Evolutionary conservation across 2,329 filamentous ascomycete species (phyloP), one percentile per base, ranked within the genome.

Genomic region (Magnaporthiopsis rhizophila): DNA sequence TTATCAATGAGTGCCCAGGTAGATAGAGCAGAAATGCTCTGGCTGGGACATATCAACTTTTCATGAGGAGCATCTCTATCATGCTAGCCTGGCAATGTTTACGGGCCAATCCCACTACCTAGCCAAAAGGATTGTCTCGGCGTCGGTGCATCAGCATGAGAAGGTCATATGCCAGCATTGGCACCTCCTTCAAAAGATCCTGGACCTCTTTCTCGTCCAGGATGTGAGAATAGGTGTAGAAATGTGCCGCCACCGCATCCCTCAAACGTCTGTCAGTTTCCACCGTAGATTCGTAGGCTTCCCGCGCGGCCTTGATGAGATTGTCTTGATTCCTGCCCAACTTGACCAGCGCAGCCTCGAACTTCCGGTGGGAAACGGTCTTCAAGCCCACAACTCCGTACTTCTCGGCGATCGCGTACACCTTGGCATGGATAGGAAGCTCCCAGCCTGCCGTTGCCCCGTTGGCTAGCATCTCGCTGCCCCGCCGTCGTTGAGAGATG

Each of bases 391-490:
- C 58, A 18, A 60, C n/a, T 4, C 30, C 32, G 36, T 60, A 60
- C 21, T 36, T 60, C n/a, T 60, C 58, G 15, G 58, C 32, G 8
- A 60, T 60, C 24, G 58, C 58, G 58, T 60, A 60, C 3, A 36
- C 30, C 36, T 24, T 36, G 9, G 24, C 18, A 7, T 60, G 58
- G n/a, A 36, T 32, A 24, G 58, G 26, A 18, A 38, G 36, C 12
- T 38, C 13, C 18, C 58, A 60, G 8, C 9, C 30, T 21, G 11
- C 2, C 34, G 11, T 36, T 8, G 34, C 11, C 11, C 11, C 8
- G 7, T 36, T 36, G 8, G 11, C 34, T 12, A 36, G 34, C 8
- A 9, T 12, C 7, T 36, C 11, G 34, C 11, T 36, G 34, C 34
- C 8, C 34, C 34, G 34, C 34, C 34, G 34, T 36, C 8, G 34